Evolutionary conservation across 2,329 filamentous ascomycete genomes (phyloP), one percentile per base, ranked within the genome.

Genomic region (Neoascochyta sp.): DNA sequence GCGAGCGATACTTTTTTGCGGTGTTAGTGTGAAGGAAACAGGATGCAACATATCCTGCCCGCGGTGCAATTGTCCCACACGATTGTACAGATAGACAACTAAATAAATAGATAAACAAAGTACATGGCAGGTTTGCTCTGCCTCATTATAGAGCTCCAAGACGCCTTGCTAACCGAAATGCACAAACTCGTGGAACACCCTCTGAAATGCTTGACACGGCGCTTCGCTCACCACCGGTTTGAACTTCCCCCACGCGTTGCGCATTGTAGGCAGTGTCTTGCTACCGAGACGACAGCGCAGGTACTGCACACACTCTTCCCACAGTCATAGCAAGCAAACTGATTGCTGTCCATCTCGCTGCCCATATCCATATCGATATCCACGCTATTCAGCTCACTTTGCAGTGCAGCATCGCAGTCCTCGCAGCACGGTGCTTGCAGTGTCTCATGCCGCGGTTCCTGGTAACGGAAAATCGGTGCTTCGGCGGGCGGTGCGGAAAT

Each of bases 211-310:
- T n/a, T n/a, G n/a, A n/a, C n/a, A n/a, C n/a, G n/a, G n/a, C n/a
- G n/a, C n/a, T n/a, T n/a, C n/a, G n/a, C n/a, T n/a, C n/a, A n/a
- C n/a, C n/a, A n/a, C n/a, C n/a, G n/a, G n/a, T n/a, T n/a, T n/a
- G n/a, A n/a, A n/a, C n/a, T n/a, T n/a, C n/a, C n/a, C 10, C 32
- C 32, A 23, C 23, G 34, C 10, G 49, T 58, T 10, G 64, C 64
- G 41, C 68, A 71, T 7, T 55, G 50, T 33, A 70, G 39, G 45
- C 68, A 71, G 24, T 60, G 50, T 30, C 67, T 52, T 32, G 45
- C 42, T 14, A 57, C 47, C 6, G 56, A 52, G 7, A 55, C 51
- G 8, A 70, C 57, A 4, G 67, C 61, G 48, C 67, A 71, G 5
- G 41, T 56, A 23, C 61, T 61, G 45, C 67, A 70, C 3, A 70